Evolutionary conservation across 2,329 filamentous ascomycete species (phyloP), one percentile per base, ranked within the genome.

Genomic region (Fusarium fracticaudum): DNA sequence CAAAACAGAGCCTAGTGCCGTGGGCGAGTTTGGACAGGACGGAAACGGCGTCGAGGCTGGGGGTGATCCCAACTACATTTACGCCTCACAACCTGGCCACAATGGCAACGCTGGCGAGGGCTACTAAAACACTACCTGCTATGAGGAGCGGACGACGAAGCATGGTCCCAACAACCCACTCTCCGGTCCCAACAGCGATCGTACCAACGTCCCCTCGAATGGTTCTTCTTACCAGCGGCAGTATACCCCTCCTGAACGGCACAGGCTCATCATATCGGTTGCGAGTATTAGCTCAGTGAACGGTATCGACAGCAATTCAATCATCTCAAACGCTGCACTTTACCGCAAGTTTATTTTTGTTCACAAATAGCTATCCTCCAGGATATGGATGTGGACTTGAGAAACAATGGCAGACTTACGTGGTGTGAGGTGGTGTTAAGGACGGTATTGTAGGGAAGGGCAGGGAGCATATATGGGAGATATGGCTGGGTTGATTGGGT

Each of bases 31-130:
- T 54, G 85, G 86, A 45, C 76, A 83, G 45, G 88, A 90, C 61
- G 81, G 78, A 18, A 79, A 78, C 62, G 79, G 71, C 40, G 80
- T 84, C 31, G 87, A 89, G 72, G 82, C 83, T 22, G 82, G 81
- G 48, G 71, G 78, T 44, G 82, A 84, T 31, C 74, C 82, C 17
- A 84, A 83, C 77, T 90, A 90, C 77, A 85, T 90, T 78, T 91
- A 90, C 77, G 81, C 81, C 37, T 82, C 84, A n/a, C 87, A 89
- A 75, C 79, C 84, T 41, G 87, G 86, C 35, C 90, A 91, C 74
- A 91, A 91, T 77, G 90, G 90, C 43, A 84, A 88, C n/a, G 81
- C 84, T 31, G 81, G 85, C 50, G 89, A 90, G 38, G 84, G 85
- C 54, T 91, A 89, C 79, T 89, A 85, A 60, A 35, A 12, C n/a